These are phyloP conservation scores for Yueomyces sp. DNA, from an alignment of 1,139 yeast genomes.

Conservation along the genomic window DNA sequence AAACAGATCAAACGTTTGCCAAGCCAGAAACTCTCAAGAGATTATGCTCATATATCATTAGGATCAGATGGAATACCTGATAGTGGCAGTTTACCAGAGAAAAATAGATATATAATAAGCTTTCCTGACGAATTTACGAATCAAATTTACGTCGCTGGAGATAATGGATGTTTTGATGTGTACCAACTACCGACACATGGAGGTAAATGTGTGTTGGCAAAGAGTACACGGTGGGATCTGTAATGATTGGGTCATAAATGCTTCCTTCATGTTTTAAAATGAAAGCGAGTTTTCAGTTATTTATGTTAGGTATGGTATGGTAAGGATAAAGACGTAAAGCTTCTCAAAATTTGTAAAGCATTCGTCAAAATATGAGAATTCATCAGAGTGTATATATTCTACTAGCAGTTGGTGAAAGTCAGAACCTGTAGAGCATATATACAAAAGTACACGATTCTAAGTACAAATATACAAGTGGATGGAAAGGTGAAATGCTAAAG, in stretches of 20 bases:
- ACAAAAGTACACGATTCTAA: too few species aligned
- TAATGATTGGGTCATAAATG: neutral
- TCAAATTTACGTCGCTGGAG: slow-evolving; percentile 18
- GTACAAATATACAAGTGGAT: too few species aligned
- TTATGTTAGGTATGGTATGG: too few species aligned
- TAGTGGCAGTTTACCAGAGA: slow-evolving; percentile 6
- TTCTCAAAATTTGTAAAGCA: too few species aligned
- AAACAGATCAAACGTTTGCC: slow-evolving; percentile 9
- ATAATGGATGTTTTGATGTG: slow-evolving; percentile 18
- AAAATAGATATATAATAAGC: slow-evolving; percentile 11
- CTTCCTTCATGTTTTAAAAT: too few species aligned
- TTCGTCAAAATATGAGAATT: neutral
- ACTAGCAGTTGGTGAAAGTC: too few species aligned
- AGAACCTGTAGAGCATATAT: too few species aligned
- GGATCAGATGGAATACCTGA: neutral
- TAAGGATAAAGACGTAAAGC: too few species aligned
- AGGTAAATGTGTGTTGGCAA: slow-evolving; percentile 20
- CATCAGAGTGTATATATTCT: too few species aligned
- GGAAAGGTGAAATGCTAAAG: too few species aligned
- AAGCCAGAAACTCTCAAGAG: slow-evolving; percentile 19
- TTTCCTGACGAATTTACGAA: slow-evolving; percentile 22
- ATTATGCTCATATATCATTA: slow-evolving; percentile 20
- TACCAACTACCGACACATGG: slow-evolving; percentile 18
- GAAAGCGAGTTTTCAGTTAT: too few species aligned
- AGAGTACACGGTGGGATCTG: slow-evolving; percentile 4